Percentiles rank a stretch among this genome's conserved stretches.
phyloP scores from a whole-genome alignment of 208 protist genomes.

The Polymyxa betae region DNA sequence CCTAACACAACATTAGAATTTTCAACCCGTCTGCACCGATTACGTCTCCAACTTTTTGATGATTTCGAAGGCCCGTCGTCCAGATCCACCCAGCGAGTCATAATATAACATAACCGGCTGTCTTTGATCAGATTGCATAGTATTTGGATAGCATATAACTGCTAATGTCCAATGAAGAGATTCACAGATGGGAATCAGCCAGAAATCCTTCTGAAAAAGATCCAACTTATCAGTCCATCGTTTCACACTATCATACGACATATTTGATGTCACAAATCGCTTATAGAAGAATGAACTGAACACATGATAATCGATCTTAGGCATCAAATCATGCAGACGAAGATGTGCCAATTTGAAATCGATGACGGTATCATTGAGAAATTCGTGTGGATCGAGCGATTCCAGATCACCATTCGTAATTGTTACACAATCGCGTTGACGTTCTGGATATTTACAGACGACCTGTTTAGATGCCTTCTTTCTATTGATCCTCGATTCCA shows the following conservation, averaged over 20 bases:
- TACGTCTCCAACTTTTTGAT: conserved; percentile 30
- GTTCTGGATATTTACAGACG: background rate
- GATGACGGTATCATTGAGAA: conserved; percentile 50
- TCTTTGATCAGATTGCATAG: background rate
- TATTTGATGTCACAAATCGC: background rate
- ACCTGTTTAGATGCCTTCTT: background rate
- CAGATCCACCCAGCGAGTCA: conserved; percentile 13
- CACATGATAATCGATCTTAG: background rate
- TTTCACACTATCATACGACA: conserved; percentile 23
- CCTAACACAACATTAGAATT: background rate
- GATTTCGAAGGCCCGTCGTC: background rate
- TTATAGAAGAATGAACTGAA: conserved; percentile 53
- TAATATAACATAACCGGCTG: conserved; percentile 18
- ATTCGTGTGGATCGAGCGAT: conserved; percentile 19
- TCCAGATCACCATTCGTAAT: background rate
- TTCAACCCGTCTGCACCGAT: background rate
- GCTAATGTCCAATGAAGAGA: conserved; percentile 27
- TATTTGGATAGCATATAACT: conserved; percentile 18
- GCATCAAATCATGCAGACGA: background rate
- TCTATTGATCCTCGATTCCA: background rate
- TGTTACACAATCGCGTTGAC: background rate
- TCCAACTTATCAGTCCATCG: conserved; percentile 38
- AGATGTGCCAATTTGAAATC: background rate
- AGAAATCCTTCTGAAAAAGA: background rate
- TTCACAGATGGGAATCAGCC: conserved; percentile 40